Evolutionary conservation across 1,284 basidiomycete species (phyloP), one percentile per base, ranked within the genome.

Genomic region (Leccinum pachyderme): DNA sequence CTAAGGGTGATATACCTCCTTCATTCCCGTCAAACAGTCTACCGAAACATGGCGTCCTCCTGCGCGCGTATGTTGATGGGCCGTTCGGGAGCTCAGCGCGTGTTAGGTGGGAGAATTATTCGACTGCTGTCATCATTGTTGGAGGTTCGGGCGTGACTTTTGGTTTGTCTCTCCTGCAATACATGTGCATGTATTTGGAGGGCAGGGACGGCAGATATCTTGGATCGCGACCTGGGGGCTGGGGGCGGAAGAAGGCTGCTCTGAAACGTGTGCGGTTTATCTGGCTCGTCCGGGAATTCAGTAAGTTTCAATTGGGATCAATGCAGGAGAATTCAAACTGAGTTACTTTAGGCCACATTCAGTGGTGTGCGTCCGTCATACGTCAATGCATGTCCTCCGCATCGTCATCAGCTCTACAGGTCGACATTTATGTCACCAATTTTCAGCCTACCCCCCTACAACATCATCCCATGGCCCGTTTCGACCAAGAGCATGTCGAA

Each of bases 111-210:
- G 80, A 77, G 9, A 74, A 77, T 37, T 79, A 87, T 66, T 81
- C 87, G 27, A 83, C 81, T 0, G 79, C 86, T 3, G 61, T 93
- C 28, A 80, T 95, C 63, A 77, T 93, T 47, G 83, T 85, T 3
- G 93, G 91, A 18, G 92, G 92, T 8, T 88, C 87, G 0, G 93
- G 92, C 3, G 84, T 93, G 35, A 84, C 83, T 59, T 94, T 90
- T 65, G 91, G 87, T 7, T 68, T 90, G 47, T 80, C 86, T 2
- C 77, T 93, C 3, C 74, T 93, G 56, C 85, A 93, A 68, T 84
- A 87, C 63, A 67, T 90, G 24, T 89, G 84, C 63, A 73, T 83
- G 50, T 80, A 81, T 59, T 76, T 93, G 64, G 78, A 81, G 0
- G 79, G 79, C 47, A 71, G 81, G 55, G 78, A 83, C 52, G 79